These are phyloP conservation scores for Colletotrichum agaves DNA, from an alignment of 2,329 filamentous ascomycete species.

Conservation along the genomic window DNA sequence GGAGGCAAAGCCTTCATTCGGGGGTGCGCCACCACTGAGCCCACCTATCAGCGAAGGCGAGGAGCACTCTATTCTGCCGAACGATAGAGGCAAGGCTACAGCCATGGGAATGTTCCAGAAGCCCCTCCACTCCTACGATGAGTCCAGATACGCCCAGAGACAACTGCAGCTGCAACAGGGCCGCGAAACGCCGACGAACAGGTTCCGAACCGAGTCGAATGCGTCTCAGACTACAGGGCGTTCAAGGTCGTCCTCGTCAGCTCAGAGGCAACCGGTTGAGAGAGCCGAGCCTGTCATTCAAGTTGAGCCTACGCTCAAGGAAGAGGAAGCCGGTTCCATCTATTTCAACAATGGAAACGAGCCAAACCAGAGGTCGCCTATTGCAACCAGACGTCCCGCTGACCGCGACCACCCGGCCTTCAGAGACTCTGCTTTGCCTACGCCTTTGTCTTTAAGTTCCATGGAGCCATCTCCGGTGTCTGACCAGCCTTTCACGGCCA, in stretches of 20 bases:
- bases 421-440: constrained; percentile 56
- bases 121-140: constrained; percentile 81
- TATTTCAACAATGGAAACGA: constrained; percentile 59
- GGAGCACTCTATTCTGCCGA: constrained; percentile 73
- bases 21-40: constrained; percentile 53
- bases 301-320: constrained; percentile 46
- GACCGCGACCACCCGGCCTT: constrained; percentile 67
- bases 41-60: constrained; percentile 76
- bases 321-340: constrained; percentile 49
- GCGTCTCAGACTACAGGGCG: constrained; percentile 51
- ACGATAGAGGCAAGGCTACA: constrained; percentile 84
- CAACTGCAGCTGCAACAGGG: constrained; percentile 84
- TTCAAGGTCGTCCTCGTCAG: constrained; percentile 61
- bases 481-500: constrained; percentile 39
- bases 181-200: constrained; percentile 68
- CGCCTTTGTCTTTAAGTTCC: constrained; percentile 52
- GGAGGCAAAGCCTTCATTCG: constrained; percentile 47
- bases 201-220: constrained; percentile 58
- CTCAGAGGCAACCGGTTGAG: constrained; percentile 50
- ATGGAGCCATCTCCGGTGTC: constrained; percentile 45
- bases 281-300: constrained; percentile 45
- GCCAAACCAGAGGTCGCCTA: constrained; percentile 46
- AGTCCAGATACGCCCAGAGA: constrained; percentile 84
- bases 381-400: constrained; percentile 58
- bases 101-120: constrained; percentile 74